Conservation (phyloP, 225 moss, liverwort and hornwort species). For the Pseudoscleropodium purum region DNA sequence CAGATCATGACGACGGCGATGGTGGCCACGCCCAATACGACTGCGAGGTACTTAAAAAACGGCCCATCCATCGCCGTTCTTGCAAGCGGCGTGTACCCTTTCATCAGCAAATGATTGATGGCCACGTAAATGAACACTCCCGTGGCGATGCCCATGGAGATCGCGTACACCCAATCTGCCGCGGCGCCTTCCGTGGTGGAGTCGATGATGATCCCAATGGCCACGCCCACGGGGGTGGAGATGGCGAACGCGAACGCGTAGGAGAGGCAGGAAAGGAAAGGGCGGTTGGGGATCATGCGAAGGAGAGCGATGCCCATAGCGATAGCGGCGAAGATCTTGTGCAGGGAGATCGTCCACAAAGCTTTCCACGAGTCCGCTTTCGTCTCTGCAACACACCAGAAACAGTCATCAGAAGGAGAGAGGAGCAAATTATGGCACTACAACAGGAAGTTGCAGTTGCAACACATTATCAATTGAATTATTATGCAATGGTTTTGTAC, state of each 20-base stretch:
- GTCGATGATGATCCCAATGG: conserved; percentile 80
- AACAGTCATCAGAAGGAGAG: neutral
- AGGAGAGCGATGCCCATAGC: conserved; percentile 93
- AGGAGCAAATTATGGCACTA: neutral
- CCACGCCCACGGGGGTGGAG: conserved; percentile 79
- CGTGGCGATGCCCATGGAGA: conserved; percentile 73
- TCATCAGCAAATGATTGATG: conserved; percentile 71
- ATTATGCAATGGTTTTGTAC: neutral
- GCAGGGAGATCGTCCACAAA: conserved; percentile 74
- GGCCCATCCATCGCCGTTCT: conserved; percentile 27
- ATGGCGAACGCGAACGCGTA: conserved; percentile 82
- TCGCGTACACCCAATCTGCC: conserved; percentile 82
- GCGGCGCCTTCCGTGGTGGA: conserved; percentile 47
- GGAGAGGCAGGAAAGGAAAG: conserved; percentile 39
- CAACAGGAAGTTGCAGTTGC: neutral
- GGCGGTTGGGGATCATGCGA: conserved; percentile 73
- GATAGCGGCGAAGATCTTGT: conserved; percentile 87
- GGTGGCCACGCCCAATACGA: conserved; percentile 31
- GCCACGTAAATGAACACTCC: conserved; percentile 91
- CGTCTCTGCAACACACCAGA: conserved; percentile 24
- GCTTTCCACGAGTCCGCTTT: conserved; percentile 49
- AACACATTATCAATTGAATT: neutral
- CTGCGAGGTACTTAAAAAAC: conserved; percentile 29
- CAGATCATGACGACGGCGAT: conserved; percentile 70
- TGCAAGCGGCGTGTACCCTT: conserved; percentile 43